Conservation (phyloP, 371 early-diverging fungal species). For the Apophysomyces variabilis region DNA sequence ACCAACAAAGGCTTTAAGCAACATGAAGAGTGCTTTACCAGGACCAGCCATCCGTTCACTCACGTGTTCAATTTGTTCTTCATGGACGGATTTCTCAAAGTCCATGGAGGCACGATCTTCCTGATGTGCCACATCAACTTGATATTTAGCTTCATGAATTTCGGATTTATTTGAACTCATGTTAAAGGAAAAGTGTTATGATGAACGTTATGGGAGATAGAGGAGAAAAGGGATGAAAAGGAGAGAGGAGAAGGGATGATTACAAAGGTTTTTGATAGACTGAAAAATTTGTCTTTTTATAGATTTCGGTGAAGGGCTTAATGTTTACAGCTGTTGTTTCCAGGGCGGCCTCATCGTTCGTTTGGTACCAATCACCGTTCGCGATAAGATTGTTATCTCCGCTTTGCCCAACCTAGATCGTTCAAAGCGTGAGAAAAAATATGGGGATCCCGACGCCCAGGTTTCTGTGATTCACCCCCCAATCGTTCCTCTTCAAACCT, state of each 20-base stretch:
- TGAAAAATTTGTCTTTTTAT: constrained; percentile 3
- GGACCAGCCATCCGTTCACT: constrained; percentile 54
- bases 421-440: constrained; percentile 4
- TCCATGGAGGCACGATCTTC: constrained; percentile 23
- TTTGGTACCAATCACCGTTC: constrained; percentile 2
- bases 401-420: constrained; percentile 6
- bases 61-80: constrained; percentile 26
- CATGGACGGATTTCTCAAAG: constrained; percentile 21
- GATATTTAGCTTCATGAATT: constrained; percentile 16
- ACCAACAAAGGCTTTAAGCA: constrained; percentile 81
- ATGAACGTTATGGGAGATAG: not conserved
- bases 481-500: not conserved
- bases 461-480: not conserved
- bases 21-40: constrained; percentile 74
- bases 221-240: not conserved
- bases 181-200: not conserved
- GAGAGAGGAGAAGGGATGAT: constrained; percentile 10
- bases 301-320: constrained; percentile 4
- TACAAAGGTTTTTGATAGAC: not conserved
- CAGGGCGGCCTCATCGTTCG: constrained; percentile 4
- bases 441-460: not conserved
- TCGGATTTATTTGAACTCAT: constrained; percentile 10
- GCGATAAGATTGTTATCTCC: constrained; percentile 9
- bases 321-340: not conserved
- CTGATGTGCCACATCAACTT: constrained; percentile 16